Conservation (phyloP, 2,329 filamentous ascomycete species). For the Aspergillus sojae region DNA sequence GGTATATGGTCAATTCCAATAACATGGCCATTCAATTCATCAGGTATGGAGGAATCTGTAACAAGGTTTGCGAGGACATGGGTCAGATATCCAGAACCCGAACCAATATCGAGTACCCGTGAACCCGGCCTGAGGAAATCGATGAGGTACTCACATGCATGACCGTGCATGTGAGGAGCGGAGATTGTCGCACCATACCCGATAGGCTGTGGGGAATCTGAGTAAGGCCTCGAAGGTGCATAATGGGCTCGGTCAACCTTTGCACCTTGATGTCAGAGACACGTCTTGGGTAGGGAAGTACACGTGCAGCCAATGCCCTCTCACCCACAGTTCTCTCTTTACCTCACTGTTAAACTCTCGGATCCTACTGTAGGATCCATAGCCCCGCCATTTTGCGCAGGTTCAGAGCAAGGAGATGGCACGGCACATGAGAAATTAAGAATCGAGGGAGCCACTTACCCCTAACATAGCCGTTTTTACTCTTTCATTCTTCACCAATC, state of each 20-base stretch:
- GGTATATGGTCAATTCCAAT: constrained; percentile 76
- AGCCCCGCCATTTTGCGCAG: background rate
- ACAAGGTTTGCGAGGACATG: constrained; percentile 83
- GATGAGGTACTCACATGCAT: constrained; percentile 65
- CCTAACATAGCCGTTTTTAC: constrained; percentile 81
- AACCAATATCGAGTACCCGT: constrained; percentile 72
- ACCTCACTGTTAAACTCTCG: background rate
- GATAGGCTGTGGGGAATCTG: constrained; percentile 70
- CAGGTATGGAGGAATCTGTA: constrained; percentile 26
- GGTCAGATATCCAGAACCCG: constrained; percentile 80
- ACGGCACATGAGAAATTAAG: background rate
- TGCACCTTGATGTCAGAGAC: constrained; percentile 4
- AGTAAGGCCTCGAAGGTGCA: constrained; percentile 70
- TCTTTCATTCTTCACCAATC: constrained; percentile 70
- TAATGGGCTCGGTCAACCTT: constrained; percentile 90
- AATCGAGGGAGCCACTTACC: constrained; percentile 46
- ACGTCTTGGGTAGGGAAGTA: background rate
- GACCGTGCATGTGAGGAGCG: constrained; percentile 73
- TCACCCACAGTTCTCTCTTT: background rate
- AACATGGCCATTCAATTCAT: constrained; percentile 52
- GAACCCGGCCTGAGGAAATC: constrained; percentile 56
- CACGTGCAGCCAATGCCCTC: background rate
- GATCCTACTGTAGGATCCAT: background rate
- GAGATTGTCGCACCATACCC: constrained; percentile 70
- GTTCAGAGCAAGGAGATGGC: background rate